A percentile compares a stretch with the other conserved stretches of the same genome.
Evolutionary conservation across 306 rosid genomes (phyloP).

Genomic region (Begonia fuchsioides): DNA sequence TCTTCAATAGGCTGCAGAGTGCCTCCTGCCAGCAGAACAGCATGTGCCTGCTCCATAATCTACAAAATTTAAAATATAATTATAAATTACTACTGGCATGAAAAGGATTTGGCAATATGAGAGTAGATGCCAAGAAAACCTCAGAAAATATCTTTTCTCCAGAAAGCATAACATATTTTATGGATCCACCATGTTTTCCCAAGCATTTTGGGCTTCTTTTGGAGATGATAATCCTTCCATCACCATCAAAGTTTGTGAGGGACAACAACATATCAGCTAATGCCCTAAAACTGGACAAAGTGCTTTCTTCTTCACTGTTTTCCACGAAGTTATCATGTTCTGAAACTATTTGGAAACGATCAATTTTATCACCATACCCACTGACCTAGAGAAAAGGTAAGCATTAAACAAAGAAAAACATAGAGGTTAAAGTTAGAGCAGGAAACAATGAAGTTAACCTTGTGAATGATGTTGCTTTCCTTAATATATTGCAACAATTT

Average conservation of each 20-base stretch:
- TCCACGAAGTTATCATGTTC: conserved; percentile 12
- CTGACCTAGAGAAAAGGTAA: conserved; percentile 39
- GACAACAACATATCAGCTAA: conserved; percentile 51
- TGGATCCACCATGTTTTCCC: conserved; percentile 41
- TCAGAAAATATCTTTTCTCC: conserved; percentile 86
- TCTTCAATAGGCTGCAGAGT: conserved; percentile 93
- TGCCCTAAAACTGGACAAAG: conserved; percentile 66
- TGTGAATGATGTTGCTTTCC: conserved; percentile 92
- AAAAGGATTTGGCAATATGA: conserved; percentile 2
- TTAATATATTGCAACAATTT: conserved; percentile 61
- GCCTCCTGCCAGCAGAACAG: conserved; percentile 80
- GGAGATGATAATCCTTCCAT: conserved; percentile 78
- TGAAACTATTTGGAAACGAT: conserved; percentile 22
- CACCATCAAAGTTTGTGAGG: conserved; percentile 61
- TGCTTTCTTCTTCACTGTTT: conserved; percentile 47
- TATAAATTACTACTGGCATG: too few species aligned
- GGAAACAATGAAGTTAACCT: conserved; percentile 35
- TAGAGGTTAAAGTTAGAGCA: not conserved
- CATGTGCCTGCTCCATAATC: conserved; percentile 81
- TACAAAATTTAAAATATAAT: conserved; percentile 18
- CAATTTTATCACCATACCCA: conserved; percentile 61
- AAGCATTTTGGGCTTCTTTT: conserved; percentile 29
- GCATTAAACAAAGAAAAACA: not conserved
- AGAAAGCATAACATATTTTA: conserved; percentile 81
- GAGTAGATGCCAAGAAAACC: conserved; percentile 29